Conservation (phyloP, 1,139 yeast genomes). For the Taphrina pruni region DNA sequence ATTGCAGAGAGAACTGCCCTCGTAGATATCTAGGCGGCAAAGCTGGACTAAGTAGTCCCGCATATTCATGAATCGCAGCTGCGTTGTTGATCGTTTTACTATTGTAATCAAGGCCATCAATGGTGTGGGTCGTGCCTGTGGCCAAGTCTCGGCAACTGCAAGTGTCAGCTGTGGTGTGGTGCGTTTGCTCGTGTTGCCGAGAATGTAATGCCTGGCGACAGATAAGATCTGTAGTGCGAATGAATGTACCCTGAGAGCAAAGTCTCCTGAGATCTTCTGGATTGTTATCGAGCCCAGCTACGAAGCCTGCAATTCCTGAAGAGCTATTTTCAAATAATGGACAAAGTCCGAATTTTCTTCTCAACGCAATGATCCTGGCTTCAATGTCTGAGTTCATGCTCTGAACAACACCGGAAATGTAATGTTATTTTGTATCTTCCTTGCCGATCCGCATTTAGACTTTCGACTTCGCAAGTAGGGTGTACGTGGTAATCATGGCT, state of each 20-base stretch:
- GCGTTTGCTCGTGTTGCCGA: no score
- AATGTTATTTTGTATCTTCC: no score
- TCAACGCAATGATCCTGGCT: not conserved
- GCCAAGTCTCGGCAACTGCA: no score
- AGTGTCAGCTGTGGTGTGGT: no score
- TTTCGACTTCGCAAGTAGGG: no score
- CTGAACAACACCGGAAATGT: no score
- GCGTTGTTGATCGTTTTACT: not conserved
- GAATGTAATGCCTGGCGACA: no score
- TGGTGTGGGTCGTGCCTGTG: not conserved
- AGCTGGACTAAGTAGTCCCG: conserved; percentile 7
- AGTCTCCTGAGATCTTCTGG: not conserved
- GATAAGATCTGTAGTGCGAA: not conserved
- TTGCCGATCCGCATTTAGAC: no score
- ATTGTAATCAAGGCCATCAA: not conserved
- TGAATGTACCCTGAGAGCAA: not conserved
- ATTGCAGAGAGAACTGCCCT: not conserved
- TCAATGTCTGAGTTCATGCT: conserved; percentile 1
- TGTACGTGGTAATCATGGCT: no score
- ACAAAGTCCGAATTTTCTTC: conserved; percentile 7
- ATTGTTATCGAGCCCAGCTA: conserved; percentile 6
- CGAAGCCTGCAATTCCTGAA: conserved; percentile 1
- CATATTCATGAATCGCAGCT: not conserved
- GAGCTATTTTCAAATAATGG: not conserved
- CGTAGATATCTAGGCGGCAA: not conserved